Conservation (phyloP, 75 land plant genomes). For the Gnetum montanum region DNA sequence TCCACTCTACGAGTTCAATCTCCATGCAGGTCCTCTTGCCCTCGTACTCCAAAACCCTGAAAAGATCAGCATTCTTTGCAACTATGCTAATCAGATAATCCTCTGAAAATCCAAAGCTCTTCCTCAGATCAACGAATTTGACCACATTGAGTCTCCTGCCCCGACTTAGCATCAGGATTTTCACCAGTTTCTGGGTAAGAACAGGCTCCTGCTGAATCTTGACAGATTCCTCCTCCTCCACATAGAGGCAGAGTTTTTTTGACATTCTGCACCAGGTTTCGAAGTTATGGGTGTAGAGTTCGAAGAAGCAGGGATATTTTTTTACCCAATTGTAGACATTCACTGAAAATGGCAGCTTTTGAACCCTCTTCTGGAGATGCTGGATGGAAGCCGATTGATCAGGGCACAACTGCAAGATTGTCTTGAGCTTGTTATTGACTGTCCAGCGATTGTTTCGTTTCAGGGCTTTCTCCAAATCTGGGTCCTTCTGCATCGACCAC, state of each 20-base stretch:
- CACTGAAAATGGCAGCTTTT: conserved; percentile 50
- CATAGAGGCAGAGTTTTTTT: conserved; percentile 39
- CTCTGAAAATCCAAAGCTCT: conserved; percentile 66
- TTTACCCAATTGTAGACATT: conserved; percentile 63
- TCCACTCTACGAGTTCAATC: conserved; percentile 52
- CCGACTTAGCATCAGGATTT: conserved; percentile 65
- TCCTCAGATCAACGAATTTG: conserved; percentile 57
- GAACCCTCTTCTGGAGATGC: conserved; percentile 55
- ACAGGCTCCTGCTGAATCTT: conserved; percentile 28
- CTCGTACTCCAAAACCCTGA: conserved; percentile 42
- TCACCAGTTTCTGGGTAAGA: conserved; percentile 34
- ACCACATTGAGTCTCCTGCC: conserved; percentile 31
- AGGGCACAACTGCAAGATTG: conserved; percentile 62
- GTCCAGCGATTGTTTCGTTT: conserved; percentile 61
- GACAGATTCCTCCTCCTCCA: conserved; percentile 54
- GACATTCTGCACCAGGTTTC: conserved; percentile 42
- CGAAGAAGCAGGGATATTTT: conserved; percentile 81
- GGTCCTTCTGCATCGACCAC: conserved; percentile 62
- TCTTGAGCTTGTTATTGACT: conserved; percentile 73
- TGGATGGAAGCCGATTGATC: conserved; percentile 38
- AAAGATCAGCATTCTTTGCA: conserved; percentile 43
- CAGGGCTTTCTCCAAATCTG: conserved; percentile 48
- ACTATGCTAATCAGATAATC: conserved; percentile 48
- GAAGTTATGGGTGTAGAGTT: conserved; percentile 31
- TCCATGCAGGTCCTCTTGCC: conserved; percentile 39